Conservation (phyloP, 163 green algal genomes). For the Coccomyxa subellipsoidea region DNA sequence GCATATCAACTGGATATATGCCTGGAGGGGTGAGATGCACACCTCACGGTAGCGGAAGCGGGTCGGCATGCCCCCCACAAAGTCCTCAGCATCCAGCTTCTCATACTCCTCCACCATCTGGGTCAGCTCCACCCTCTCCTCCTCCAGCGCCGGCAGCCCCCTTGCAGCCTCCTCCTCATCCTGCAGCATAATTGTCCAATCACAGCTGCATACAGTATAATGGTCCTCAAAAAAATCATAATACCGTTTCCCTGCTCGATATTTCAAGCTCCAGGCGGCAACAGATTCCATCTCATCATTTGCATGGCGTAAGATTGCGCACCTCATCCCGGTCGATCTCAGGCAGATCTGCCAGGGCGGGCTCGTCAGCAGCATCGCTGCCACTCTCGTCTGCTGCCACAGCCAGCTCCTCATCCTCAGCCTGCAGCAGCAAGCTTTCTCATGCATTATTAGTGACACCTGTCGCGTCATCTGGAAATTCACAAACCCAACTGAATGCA, state of each 20-base stretch:
- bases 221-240: not conserved
- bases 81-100: slow-evolving; percentile 91
- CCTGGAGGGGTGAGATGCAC: not conserved
- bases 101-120: slow-evolving; percentile 91
- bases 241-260: too few relatives aligned
- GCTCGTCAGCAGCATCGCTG: slow-evolving; percentile 12
- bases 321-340: not conserved
- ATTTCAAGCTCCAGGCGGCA: too few relatives aligned
- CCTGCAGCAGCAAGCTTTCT: not conserved
- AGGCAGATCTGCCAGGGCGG: not conserved
- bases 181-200: not conserved
- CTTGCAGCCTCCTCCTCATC: slow-evolving; percentile 21
- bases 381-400: slow-evolving; percentile 10
- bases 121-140: slow-evolving; percentile 50
- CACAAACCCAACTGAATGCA: not conserved
- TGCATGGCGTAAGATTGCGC: too few relatives aligned
- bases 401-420: slow-evolving; percentile 33
- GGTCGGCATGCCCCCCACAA: slow-evolving; percentile 71
- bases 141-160: slow-evolving; percentile 6
- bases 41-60: slow-evolving; percentile 74
- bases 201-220: not conserved
- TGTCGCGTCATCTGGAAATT: not conserved
- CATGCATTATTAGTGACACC: not conserved
- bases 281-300: too few relatives aligned
- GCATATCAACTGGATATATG: too few relatives aligned